These are phyloP conservation scores for Aspergillus mulundensis DNA, from an alignment of 495 filamentous ascomycete genomes.

Conservation along the genomic window DNA sequence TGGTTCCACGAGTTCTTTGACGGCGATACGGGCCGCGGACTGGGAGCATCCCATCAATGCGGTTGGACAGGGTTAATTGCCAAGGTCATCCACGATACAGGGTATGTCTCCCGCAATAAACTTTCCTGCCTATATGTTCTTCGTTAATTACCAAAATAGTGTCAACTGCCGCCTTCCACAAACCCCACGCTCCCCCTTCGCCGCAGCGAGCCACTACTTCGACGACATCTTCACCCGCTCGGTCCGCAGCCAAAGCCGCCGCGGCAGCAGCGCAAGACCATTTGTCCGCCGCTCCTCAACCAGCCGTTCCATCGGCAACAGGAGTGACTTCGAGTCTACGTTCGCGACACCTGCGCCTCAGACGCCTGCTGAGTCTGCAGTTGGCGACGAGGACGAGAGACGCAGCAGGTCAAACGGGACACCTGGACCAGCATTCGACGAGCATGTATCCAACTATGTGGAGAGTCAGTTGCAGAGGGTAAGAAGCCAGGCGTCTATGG, in stretches of 20 bases:
- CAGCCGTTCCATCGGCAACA: slow-evolving; percentile 74
- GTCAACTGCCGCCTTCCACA: slow-evolving; percentile 89
- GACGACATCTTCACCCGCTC: slow-evolving; percentile 75
- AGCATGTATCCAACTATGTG: slow-evolving; percentile 67
- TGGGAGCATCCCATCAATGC: slow-evolving; percentile 92
- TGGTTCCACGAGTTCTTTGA: slow-evolving; percentile 99
- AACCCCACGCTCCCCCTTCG: slow-evolving; percentile 80
- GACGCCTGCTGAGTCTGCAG: slow-evolving; percentile 15
- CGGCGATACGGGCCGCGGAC: slow-evolving; percentile 80
- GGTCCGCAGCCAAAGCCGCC: slow-evolving; percentile 32
- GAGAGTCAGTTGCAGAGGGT: slow-evolving; percentile 64
- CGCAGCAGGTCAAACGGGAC: not conserved
- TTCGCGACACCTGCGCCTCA: slow-evolving; percentile 22
- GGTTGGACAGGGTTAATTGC: slow-evolving; percentile 97
- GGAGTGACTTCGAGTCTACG: slow-evolving; percentile 72
- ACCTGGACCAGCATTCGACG: slow-evolving; percentile 52
- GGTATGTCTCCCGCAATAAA: slow-evolving; percentile 55
- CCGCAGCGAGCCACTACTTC: slow-evolving; percentile 86
- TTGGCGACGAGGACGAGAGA: slow-evolving; percentile 30
- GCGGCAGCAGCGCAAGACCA: slow-evolving; percentile 36
- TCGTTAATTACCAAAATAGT: slow-evolving; percentile 36
- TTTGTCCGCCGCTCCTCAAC: slow-evolving; percentile 77
- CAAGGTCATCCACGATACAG: slow-evolving; percentile 95
- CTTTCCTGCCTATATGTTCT: not conserved
- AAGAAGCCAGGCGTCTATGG: slow-evolving; percentile 47